Percentiles rank a stretch among this genome's conserved stretches.
Evolutionary conservation across 345 rosid genomes (phyloP).

Genomic region (Garcia nutans): DNA sequence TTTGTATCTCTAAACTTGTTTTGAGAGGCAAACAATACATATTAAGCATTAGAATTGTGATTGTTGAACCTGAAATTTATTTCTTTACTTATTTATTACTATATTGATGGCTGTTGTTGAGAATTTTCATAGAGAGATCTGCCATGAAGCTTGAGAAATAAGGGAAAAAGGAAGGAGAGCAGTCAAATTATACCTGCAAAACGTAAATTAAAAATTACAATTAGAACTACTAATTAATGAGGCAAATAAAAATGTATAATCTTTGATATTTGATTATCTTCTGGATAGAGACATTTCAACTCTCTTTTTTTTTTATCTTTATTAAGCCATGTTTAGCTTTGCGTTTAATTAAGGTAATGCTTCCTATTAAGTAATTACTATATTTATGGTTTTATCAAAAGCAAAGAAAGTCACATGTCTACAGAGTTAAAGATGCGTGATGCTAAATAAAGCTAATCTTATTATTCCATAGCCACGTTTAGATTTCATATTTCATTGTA

Average conservation of each 20-base stretch:
- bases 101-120: neutral
- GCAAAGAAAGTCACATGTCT: too few relatives aligned
- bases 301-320: neutral
- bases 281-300: constrained; percentile 26
- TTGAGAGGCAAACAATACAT: neutral
- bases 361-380: too few relatives aligned
- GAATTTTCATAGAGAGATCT: neutral
- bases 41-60: neutral
- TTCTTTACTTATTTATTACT: too few relatives aligned
- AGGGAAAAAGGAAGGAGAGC: constrained; percentile 10
- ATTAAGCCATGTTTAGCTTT: constrained; percentile 1
- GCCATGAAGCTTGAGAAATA: constrained; percentile 20
- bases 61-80: neutral
- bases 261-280: neutral
- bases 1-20: neutral
- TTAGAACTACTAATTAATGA: neutral
- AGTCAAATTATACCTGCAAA: constrained; percentile 19
- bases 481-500: too few relatives aligned
- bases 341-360: too few relatives aligned
- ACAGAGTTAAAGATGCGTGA: too few relatives aligned
- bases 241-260: neutral
- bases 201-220: neutral
- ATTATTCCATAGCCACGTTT: too few relatives aligned
- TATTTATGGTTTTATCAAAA: too few relatives aligned
- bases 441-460: too few relatives aligned